phyloP scores from a whole-genome alignment of 2,329 filamentous ascomycete genomes.

The Emergomyces pasteurianus region DNA sequence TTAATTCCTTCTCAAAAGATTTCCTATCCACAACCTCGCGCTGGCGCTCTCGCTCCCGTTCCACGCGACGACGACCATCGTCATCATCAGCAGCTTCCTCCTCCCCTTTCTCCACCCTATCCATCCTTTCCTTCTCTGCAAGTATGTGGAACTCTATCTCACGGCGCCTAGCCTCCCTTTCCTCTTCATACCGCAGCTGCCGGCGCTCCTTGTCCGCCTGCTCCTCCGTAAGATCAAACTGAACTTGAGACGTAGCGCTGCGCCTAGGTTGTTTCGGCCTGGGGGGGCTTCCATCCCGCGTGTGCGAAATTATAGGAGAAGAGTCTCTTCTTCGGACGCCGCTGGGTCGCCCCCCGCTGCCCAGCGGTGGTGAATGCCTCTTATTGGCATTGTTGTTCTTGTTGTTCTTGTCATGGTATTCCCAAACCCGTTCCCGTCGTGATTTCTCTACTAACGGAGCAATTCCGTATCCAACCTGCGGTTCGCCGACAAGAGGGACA shows the following conservation, averaged over 20 bases:
- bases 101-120: not conserved
- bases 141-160: slow-evolving; percentile 2
- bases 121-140: slow-evolving; percentile 1
- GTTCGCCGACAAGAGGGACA: not conserved
- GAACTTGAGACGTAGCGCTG: slow-evolving; percentile 33
- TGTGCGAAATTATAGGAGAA: slow-evolving; percentile 31
- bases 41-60: slow-evolving; percentile 1
- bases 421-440: not conserved
- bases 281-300: slow-evolving; percentile 13
- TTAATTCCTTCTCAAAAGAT: slow-evolving; percentile 14
- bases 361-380: not conserved
- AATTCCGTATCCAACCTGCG: not conserved
- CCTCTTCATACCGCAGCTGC: slow-evolving; percentile 11
- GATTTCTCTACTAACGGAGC: not conserved
- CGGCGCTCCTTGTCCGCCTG: slow-evolving; percentile 39
- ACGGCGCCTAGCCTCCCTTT: slow-evolving; percentile 8
- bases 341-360: slow-evolving; percentile 12
- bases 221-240: slow-evolving; percentile 47
- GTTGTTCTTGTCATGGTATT: not conserved
- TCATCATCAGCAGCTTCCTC: too few relatives aligned
- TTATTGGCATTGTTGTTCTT: too few relatives aligned
- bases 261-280: slow-evolving; percentile 19
- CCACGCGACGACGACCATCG: not conserved
- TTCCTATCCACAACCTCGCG: slow-evolving; percentile 3
- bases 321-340: slow-evolving; percentile 34